Evolutionary conservation across 1,139 yeast genomes (phyloP).

Genomic region (Debaryomyces fabryi): DNA sequence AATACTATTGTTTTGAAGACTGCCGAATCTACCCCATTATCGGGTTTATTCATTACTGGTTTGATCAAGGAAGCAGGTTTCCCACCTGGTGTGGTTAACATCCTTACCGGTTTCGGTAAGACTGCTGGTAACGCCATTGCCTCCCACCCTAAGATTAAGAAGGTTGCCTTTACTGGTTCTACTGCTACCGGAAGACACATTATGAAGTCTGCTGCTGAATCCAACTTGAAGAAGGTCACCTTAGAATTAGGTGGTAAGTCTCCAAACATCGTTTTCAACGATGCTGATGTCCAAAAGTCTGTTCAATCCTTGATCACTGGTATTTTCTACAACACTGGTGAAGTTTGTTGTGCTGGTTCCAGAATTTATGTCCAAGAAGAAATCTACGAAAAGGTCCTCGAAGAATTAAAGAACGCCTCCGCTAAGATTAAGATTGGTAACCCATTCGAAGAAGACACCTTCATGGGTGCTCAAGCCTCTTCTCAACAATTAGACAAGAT

Average conservation of each 20-base stretch:
- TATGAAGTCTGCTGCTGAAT: slow-evolving; percentile 69
- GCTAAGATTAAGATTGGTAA: slow-evolving; percentile 66
- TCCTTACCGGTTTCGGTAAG: slow-evolving; percentile 77
- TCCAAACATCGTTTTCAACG: slow-evolving; percentile 76
- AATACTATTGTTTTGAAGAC: slow-evolving; percentile 79
- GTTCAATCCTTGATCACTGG: slow-evolving; percentile 58
- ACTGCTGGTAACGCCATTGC: slow-evolving; percentile 77
- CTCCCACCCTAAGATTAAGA: slow-evolving; percentile 66
- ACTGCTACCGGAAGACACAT: slow-evolving; percentile 79
- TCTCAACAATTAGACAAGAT: slow-evolving; percentile 75
- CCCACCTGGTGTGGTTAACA: slow-evolving; percentile 80
- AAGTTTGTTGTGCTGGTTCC: slow-evolving; percentile 88
- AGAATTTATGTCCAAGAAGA: slow-evolving; percentile 78
- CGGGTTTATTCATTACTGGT: slow-evolving; percentile 67
- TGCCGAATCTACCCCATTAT: slow-evolving; percentile 82
- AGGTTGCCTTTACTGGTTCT: slow-evolving; percentile 86
- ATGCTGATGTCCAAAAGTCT: slow-evolving; percentile 67
- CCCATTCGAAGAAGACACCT: slow-evolving; percentile 70
- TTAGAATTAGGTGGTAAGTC: slow-evolving; percentile 89
- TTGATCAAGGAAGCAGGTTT: slow-evolving; percentile 70
- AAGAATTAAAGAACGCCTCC: slow-evolving; percentile 60
- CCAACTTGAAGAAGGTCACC: slow-evolving; percentile 76
- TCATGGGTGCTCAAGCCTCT: slow-evolving; percentile 89
- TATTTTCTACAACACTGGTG: slow-evolving; percentile 79
- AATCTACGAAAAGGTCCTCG: slow-evolving; percentile 67